Evolutionary conservation across 2,329 filamentous ascomycete species (phyloP), one percentile per base, ranked within the genome.

Genomic region (Beauveria rudraprayagi): DNA sequence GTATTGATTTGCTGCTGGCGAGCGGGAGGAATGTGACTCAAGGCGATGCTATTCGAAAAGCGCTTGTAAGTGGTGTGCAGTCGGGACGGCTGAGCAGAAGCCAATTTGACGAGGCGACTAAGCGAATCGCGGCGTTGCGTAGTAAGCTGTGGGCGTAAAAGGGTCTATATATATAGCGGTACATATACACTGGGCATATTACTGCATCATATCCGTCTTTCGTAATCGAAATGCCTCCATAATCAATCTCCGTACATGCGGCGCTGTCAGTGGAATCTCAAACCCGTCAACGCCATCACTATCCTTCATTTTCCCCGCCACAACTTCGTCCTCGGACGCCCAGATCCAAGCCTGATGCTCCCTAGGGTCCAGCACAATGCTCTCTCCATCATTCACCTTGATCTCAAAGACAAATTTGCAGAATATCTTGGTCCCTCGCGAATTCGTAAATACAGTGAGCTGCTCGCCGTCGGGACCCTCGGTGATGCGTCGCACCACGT

Each of bases 301-400:
- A 30, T 69, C 69, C n/a, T 63, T 69, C 9, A 66, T 62, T 59
- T 44, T 67, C 62, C 70, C 67, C 7, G n/a, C 63, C 62, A 55
- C 61, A 6, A 73, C 70, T 65, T 77, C 74, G 17, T 72, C 72
- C 68, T 76, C 72, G 0, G 69, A 69, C 10, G 71, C 75, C 76
- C 76, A 78, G 11, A 72, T 65, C 59, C 63, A 77, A 22, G 69
- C 70, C 67, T 73, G 70, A 63, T 78, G 76, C 69, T 78, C 76
- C n/a, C 72, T 68, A 2, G 74, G 71, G 61, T 78, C 75, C 44
- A 75, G 65, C 63, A 61, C 68, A 26, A 78, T 73, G 7, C 65
- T 64, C 11, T 44, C 62, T 1, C 41, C 63, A 9, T 62, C 63
- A 24, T 59, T 64, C 9, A 75, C 74, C 37, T 72, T 70, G 1